Evolutionary conservation across 352 stramenopile genomes (phyloP), one percentile per base, ranked within the genome.

Genomic region (Phytophthora meadii): DNA sequence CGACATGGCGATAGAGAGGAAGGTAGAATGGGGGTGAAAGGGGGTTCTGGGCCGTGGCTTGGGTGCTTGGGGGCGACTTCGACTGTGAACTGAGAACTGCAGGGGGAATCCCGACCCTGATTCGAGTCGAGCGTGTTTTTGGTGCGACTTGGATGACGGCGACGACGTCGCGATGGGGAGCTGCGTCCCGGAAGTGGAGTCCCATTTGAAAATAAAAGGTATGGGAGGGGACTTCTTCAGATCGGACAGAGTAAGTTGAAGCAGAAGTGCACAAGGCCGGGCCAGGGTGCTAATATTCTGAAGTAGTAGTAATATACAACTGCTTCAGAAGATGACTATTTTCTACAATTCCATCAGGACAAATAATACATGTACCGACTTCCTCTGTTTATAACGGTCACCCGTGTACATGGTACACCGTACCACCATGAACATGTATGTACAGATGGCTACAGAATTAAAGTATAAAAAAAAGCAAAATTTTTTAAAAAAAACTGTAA

Each of bases 81-180:
- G 36, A 68, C 24, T 52, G 44, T 68, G 60, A 55, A 68, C 24
- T 52, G 44, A 62, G 60, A 55, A 36, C 8, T 36, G 9, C 37
- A 3, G 14, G 19, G 22, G 44, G 41, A 47, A 25, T 34, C 30
- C 30, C n/a, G n/a, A n/a, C 19, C 22, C 41, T 14, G 15, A 22
- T 42, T 19, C 37, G 37, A 42, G 14, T 4, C 37, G 14, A 36
- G 30, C 56, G 46, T 57, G 56, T 65, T 44, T 65, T 57, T 65
- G 46, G 36, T 30, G 27, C 7, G 27, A 1, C 24, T 25, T 10
- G 30, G 17, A 42, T 42, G 37, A 42, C 37, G 37, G 14, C 37
- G 30, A 36, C 30, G 30, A 36, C 30, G 30, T 36, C 14, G 30
- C 30, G 30, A 36, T 36, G 30, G 30, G 14, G 30, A 36, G 1